These are phyloP conservation scores for Nakaseomyces bracarensis DNA, from an alignment of 1,139 yeast genomes.

Conservation along the genomic window DNA sequence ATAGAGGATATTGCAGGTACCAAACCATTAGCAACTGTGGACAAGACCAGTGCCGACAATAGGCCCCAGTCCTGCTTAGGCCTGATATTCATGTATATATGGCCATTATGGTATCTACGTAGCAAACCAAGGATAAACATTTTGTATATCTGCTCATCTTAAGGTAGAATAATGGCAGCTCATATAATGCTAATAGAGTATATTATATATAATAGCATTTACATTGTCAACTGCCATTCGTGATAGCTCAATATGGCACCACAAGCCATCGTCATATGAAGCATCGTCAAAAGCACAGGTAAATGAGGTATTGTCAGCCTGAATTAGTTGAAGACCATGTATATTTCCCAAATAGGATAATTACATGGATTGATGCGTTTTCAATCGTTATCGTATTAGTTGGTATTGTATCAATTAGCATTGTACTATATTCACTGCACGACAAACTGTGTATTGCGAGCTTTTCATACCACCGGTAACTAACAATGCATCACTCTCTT, in stretches of 20 bases:
- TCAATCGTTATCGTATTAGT: too few species aligned
- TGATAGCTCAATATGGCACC: too few species aligned
- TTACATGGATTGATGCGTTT: constrained; percentile 5
- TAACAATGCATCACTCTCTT: too few species aligned
- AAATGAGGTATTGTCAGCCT: constrained; percentile 1
- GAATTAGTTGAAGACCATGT: neutral
- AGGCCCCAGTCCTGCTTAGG: constrained; percentile 23
- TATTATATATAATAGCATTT: too few species aligned
- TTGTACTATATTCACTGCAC: too few species aligned
- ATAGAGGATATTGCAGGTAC: constrained; percentile 59
- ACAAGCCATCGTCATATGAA: neutral
- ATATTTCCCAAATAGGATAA: constrained; percentile 7
- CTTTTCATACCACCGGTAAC: too few species aligned
- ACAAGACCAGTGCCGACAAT: constrained; percentile 20
- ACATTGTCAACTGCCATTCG: too few species aligned
- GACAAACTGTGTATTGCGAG: too few species aligned
- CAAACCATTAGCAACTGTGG: constrained; percentile 39
- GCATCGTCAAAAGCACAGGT: neutral
- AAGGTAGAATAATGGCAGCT: too few species aligned
- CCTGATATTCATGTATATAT: constrained; percentile 13
- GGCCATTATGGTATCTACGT: neutral
- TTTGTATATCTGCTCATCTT: too few species aligned
- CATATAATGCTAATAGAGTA: too few species aligned
- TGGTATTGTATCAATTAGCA: too few species aligned
- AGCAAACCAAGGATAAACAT: neutral